Evolutionary conservation across 306 rosid species (phyloP).

Genomic region (Malus sylvestris): DNA sequence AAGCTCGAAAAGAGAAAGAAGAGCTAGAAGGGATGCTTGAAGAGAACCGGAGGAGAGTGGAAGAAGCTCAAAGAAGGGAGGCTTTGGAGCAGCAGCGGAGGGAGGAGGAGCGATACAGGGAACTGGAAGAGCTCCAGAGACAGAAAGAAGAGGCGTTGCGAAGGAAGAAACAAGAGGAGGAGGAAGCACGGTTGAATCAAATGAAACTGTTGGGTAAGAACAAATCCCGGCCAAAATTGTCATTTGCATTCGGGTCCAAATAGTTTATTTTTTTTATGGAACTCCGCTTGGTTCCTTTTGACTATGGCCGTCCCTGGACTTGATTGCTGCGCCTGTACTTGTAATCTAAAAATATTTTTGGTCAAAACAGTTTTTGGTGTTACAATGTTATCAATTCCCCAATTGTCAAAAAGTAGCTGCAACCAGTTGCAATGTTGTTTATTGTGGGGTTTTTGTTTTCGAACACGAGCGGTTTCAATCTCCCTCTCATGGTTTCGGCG

Average conservation of each 20-base stretch:
- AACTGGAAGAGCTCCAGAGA: constrained; percentile 97
- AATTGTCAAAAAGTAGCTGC: not conserved
- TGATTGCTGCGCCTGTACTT: not conserved
- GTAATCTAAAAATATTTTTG: constrained; percentile 1
- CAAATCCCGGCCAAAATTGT: constrained; percentile 88
- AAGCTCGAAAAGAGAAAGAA: constrained; percentile 75
- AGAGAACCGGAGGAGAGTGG: constrained; percentile 85
- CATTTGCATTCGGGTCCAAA: constrained; percentile 93
- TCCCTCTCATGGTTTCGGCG: not conserved
- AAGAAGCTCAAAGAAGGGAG: constrained; percentile 85
- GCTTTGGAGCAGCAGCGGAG: constrained; percentile 81
- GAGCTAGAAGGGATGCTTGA: constrained; percentile 89
- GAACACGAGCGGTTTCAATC: not conserved
- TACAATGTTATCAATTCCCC: not conserved
- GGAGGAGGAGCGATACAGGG: constrained; percentile 92
- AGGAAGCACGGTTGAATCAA: constrained; percentile 74
- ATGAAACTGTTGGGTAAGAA: constrained; percentile 88
- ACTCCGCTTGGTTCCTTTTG: not conserved
- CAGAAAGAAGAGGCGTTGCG: constrained; percentile 87
- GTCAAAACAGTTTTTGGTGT: not conserved
- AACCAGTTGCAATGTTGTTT: no score
- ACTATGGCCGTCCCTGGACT: not conserved
- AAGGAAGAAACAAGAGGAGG: constrained; percentile 86
- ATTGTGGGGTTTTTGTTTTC: no score
- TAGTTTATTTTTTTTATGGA: constrained; percentile 18